These are phyloP conservation scores for Crataegus laevigata DNA, from an alignment of 306 rosid genomes.

Conservation along the genomic window DNA sequence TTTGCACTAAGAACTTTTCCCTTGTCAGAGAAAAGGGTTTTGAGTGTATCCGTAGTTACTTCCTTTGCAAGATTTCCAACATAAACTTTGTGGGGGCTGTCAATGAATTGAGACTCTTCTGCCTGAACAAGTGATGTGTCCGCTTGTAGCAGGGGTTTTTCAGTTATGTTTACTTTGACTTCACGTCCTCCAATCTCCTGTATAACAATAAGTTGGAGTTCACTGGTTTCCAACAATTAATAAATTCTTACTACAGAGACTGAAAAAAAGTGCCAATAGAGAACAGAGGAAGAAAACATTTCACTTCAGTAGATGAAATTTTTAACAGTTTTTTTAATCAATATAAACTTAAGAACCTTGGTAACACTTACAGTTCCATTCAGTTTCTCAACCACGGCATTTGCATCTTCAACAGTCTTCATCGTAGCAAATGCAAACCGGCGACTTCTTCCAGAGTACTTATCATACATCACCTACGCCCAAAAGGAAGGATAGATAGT, in stretches of 20 bases:
- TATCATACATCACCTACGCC: slow-evolving; percentile 83
- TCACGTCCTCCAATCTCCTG: slow-evolving; percentile 85
- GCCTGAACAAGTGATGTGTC: slow-evolving; percentile 43
- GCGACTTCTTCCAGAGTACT: slow-evolving; percentile 87
- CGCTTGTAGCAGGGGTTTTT: slow-evolving; percentile 50
- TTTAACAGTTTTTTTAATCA: not conserved
- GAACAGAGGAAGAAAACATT: not conserved
- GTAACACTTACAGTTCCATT: slow-evolving; percentile 70
- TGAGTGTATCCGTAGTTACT: slow-evolving; percentile 63
- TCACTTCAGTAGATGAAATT: not conserved
- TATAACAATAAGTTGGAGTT: slow-evolving; percentile 17
- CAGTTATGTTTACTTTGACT: slow-evolving; percentile 78
- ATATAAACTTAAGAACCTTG: not conserved
- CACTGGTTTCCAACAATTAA: not conserved
- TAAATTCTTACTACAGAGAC: not conserved
- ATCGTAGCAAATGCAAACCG: slow-evolving; percentile 81
- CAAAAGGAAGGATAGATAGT: slow-evolving; percentile 7
- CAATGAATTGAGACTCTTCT: slow-evolving; percentile 67
- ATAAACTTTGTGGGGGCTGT: slow-evolving; percentile 87
- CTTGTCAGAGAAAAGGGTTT: slow-evolving; percentile 58
- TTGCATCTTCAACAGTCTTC: slow-evolving; percentile 85
- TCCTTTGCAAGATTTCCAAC: slow-evolving; percentile 87
- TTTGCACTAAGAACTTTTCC: slow-evolving; percentile 81
- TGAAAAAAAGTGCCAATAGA: not conserved
- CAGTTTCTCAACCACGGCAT: slow-evolving; percentile 64